Conservation (phyloP, 2,329 filamentous ascomycete genomes). For the Teratosphaeria gauchensis region DNA sequence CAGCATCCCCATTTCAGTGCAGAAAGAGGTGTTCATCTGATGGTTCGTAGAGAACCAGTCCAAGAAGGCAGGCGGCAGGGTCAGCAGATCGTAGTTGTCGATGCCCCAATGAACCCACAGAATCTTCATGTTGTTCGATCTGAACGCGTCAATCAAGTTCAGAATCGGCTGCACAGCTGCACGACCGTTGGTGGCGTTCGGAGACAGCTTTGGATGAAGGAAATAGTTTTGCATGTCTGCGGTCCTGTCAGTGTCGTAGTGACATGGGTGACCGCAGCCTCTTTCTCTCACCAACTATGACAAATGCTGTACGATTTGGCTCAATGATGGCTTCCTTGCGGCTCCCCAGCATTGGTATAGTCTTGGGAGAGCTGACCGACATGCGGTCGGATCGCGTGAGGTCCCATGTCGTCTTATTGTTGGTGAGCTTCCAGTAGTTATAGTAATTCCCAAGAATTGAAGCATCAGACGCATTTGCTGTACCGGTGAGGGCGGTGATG, state of each 20-base stretch:
- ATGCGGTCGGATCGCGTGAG: slow-evolving; percentile 22
- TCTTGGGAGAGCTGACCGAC: slow-evolving; percentile 20
- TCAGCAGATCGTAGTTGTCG: slow-evolving; percentile 21
- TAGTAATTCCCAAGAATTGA: slow-evolving; percentile 24
- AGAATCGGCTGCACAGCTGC: slow-evolving; percentile 19
- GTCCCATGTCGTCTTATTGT: slow-evolving; percentile 21
- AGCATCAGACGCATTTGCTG: slow-evolving; percentile 5
- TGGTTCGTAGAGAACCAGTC: slow-evolving; percentile 18
- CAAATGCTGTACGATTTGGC: slow-evolving; percentile 12
- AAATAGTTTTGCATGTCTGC: slow-evolving; percentile 25
- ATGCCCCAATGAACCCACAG: slow-evolving; percentile 25
- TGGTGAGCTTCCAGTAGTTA: slow-evolving; percentile 22
- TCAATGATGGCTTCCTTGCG: slow-evolving; percentile 12
- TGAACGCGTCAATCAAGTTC: slow-evolving; percentile 22
- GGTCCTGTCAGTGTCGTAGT: too few species aligned
- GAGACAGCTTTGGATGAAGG: slow-evolving; percentile 18
- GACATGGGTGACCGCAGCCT: too few species aligned
- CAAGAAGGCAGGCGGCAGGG: slow-evolving; percentile 21
- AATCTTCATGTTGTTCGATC: slow-evolving; percentile 18
- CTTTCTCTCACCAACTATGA: slow-evolving; percentile 12
- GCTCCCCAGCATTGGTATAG: slow-evolving; percentile 19
- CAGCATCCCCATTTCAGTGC: slow-evolving; percentile 22
- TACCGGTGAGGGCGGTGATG: slow-evolving; percentile 7
- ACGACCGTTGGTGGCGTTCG: slow-evolving; percentile 15
- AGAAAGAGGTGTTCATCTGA: slow-evolving; percentile 18